A percentile compares a stretch with the other conserved stretches of the same genome.
Conservation (phyloP, 176 grass and related monocot genomes). For the Phoenix dactylifera region DNA sequence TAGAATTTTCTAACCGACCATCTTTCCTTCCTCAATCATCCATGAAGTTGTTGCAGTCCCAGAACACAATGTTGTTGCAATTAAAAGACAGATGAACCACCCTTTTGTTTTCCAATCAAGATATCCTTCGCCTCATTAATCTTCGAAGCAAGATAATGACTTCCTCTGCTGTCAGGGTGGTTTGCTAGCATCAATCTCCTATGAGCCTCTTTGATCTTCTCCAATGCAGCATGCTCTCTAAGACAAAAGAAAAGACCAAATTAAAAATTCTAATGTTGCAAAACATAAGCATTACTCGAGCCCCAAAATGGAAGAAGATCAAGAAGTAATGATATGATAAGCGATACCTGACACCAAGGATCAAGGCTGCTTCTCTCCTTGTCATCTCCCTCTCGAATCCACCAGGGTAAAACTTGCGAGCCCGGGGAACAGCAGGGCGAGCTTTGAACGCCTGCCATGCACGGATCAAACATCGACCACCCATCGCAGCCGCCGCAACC, state of each 20-base stretch:
- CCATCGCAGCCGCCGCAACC: conserved; percentile 60
- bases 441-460: conserved; percentile 61
- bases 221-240: conserved; percentile 56
- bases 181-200: conserved; percentile 85
- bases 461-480: conserved; percentile 51
- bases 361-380: conserved; percentile 66
- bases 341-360: conserved; percentile 71
- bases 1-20: too few species aligned
- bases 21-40: too few species aligned
- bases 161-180: conserved; percentile 80
- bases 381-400: conserved; percentile 83
- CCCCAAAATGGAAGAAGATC: too few species aligned
- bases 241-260: background rate
- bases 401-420: conserved; percentile 68
- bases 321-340: too few species aligned
- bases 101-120: conserved; percentile 42
- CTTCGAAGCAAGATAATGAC: conserved; percentile 81
- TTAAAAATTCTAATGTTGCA: background rate
- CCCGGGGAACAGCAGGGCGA: conserved; percentile 32
- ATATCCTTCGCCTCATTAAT: conserved; percentile 93
- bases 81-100: conserved; percentile 40
- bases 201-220: conserved; percentile 92
- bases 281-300: too few species aligned
- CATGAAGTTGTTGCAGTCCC: background rate
- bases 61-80: background rate